phyloP scores from a whole-genome alignment of 805 yeast species.

The Phaffomyces opuntiae region DNA sequence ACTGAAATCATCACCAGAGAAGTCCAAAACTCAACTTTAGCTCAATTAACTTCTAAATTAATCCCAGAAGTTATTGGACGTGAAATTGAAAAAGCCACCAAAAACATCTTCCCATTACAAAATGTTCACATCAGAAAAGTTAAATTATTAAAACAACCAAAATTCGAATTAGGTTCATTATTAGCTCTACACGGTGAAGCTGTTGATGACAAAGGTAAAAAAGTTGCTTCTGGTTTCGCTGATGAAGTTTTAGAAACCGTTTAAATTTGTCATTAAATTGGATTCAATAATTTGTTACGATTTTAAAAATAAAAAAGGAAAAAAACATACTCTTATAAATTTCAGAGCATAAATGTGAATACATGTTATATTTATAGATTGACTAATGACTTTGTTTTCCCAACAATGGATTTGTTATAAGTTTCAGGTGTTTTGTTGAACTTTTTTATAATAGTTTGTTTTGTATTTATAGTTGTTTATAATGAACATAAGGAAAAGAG shows the following conservation, averaged over 20 bases:
- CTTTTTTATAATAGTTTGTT: conserved; percentile 8
- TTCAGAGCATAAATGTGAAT: conserved; percentile 34
- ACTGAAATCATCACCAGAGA: conserved; percentile 93
- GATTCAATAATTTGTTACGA: conserved; percentile 98
- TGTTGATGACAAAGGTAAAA: conserved; percentile 95
- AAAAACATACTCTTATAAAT: neutral
- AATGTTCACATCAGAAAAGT: conserved; percentile 99
- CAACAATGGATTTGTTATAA: conserved; percentile 25
- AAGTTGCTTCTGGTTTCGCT: conserved; percentile 92
- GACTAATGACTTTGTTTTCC: conserved; percentile 66
- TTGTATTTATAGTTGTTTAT: conserved; percentile 8
- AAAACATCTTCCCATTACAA: conserved; percentile 94
- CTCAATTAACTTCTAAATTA: conserved; percentile 95
- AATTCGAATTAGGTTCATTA: conserved; percentile 95
- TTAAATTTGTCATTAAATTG: conserved; percentile 45
- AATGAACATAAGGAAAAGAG: conserved; percentile 5
- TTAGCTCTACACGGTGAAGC: conserved; percentile 97
- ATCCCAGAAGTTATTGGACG: conserved; percentile 98
- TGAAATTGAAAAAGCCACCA: conserved; percentile 95
- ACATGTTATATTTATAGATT: conserved; percentile 86
- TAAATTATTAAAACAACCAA: conserved; percentile 96
- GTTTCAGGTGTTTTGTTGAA: conserved; percentile 96
- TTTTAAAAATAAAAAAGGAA: conserved; percentile 52
- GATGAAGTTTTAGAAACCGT: conserved; percentile 98
- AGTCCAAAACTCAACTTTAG: conserved; percentile 89